Evolutionary conservation across 331 rosid genomes (phyloP).

Genomic region (Arachis monticola): DNA sequence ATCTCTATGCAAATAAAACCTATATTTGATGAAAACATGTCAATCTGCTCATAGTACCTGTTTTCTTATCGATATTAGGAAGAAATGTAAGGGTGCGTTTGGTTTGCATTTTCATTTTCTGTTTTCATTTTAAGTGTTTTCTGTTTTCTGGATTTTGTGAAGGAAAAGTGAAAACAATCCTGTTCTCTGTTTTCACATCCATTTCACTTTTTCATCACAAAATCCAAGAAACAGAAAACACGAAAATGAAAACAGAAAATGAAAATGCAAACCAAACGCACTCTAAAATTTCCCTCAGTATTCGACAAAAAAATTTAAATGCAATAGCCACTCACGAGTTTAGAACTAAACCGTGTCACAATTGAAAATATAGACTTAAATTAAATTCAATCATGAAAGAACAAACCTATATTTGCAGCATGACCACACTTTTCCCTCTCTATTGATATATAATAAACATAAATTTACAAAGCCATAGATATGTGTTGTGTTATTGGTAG

Average conservation of each 20-base stretch:
- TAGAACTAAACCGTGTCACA: not conserved
- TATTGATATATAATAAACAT: not conserved
- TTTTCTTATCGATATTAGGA: not conserved
- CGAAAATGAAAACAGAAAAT: too few species aligned
- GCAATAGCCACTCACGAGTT: not conserved
- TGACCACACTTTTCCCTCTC: not conserved
- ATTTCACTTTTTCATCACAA: too few species aligned
- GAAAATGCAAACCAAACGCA: too few species aligned
- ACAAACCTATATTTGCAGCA: not conserved
- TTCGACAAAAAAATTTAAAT: not conserved
- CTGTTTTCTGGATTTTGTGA: too few species aligned
- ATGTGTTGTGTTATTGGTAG: constrained; percentile 12
- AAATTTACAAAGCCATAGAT: not conserved
- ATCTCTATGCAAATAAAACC: not conserved
- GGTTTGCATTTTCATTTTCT: too few species aligned
- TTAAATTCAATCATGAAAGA: constrained; percentile 1
- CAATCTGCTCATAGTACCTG: not conserved
- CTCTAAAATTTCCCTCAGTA: not conserved
- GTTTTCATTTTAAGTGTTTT: too few species aligned
- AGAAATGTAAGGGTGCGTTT: not conserved
- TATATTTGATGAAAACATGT: not conserved
- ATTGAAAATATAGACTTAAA: not conserved
- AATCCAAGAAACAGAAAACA: too few species aligned
- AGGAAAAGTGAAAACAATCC: too few species aligned
- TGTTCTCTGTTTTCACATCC: too few species aligned